Base-by-base conservation (phyloP, 805 yeast species). In the Naumovozyma dairenensis region DNA sequence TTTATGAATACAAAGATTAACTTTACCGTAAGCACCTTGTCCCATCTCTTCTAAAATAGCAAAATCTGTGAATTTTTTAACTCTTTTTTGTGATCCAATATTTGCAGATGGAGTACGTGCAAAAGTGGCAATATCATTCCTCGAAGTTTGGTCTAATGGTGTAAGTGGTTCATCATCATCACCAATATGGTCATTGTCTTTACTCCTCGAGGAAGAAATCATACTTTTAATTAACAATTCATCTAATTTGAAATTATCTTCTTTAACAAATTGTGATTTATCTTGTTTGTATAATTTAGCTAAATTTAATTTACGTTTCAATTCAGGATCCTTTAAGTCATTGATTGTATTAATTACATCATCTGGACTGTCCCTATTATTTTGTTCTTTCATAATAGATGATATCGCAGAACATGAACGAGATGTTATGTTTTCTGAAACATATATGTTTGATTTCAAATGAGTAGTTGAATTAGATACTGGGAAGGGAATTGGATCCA, bases 21-120 rank as follows among this genome's bases (percentile, higher is more conserved):
- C 98, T 51, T 83, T 81, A 6, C 97, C 97, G 50, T 87, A 92
- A 0, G 97, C 96, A 21, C 98, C 98, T 53, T 81, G 87, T 0
- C 98, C 98, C 73, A 92, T 71, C 39, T 75, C 72, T 53, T 81
- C 79, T 29, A 85, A 28, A 1, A 80, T 69, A 1, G 60, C 57
- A 48, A 84, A 92, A 53, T 86, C 94, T 0, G 67, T 53, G 42
- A 82, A 69, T 39, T 74, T 72, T 53, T 84, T 83, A 16, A 71
- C 75, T 33, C 94, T 67, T 47, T 89, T 71, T 33, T 65, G 63
- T 2, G 65, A 61, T 1, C 96, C 96, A 36, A 77, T 69, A 25
- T 60, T 53, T 8, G 25, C 18, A 8, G 22, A 13, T 6, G 26
- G 26, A 7, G 26, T 24, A 14, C n/a, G n/a, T 10, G 8, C n/a